Base-by-base conservation (phyloP, 495 filamentous ascomycete genomes). In the Clavariopsis aquatica region DNA sequence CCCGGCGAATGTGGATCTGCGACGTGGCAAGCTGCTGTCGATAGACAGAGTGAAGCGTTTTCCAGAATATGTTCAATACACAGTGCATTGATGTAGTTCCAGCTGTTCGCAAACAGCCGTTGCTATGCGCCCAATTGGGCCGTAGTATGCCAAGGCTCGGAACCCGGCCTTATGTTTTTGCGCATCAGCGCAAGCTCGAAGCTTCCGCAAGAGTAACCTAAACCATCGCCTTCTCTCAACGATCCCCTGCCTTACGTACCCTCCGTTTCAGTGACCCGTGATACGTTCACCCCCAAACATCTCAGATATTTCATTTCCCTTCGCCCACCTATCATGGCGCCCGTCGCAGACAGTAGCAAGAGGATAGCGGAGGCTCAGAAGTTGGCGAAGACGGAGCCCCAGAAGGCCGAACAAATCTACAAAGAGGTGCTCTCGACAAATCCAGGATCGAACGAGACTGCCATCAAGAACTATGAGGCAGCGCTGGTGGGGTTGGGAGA, bases 401-500 rank as follows among this genome's bases (percentile, higher is more conserved):
- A 80, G 56, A 89, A 90, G 80, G 93, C 93, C 56, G 91, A 91
- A 76, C 79, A 80, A 59, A 86, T 87, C 71, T 96, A 92, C 81
- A 89, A 93, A 76, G 88, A 92, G 38, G 88, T 97, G 73, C 85
- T 98, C 66, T 87, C 93, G 31, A 86, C 89, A 73, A 84, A 88
- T 20, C 91, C 92, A 17, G 90, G 91, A 31, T 86, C 87, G 34
- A 92, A 85, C 52, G 93, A 97, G 75, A 85, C 86, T 12, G 91
- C 91, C 36, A 83, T 93, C 65, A 86, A 85, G 75, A 91, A 96
- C 71, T 97, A 96, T 71, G 94, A 98, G 78, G 76, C 81, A 17
- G 90, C 91, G 12, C 70, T 96, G 66, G 81, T 97, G 73, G 89
- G 87, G 49, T 77, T 99, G 75, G 94, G 94, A 64, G 88, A 96